phyloP scores from a whole-genome alignment of 2,329 filamentous ascomycete genomes.

The Pestalotiopsis sp. region DNA sequence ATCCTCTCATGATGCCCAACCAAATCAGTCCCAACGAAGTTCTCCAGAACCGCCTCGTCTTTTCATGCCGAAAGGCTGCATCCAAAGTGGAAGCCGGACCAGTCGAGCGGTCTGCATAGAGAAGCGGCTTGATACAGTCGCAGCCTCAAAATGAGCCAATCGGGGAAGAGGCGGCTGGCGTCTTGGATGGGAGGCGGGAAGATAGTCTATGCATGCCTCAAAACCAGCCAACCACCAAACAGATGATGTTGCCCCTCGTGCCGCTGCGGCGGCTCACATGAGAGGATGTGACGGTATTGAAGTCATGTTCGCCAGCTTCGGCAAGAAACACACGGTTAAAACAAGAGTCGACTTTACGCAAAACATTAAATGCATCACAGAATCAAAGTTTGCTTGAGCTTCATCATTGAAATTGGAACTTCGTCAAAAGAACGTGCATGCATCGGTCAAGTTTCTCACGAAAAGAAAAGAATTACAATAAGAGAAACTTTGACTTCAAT shows the following conservation, averaged over 20 bases:
- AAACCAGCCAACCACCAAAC: slow-evolving; percentile 1
- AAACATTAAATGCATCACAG: too few relatives aligned
- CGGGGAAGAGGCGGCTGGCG: neutral
- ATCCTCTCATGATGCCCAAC: too few relatives aligned
- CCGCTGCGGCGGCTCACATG: neutral
- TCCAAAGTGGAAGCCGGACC: neutral
- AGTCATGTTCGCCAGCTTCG: neutral
- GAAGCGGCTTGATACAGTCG: neutral
- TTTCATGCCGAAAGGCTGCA: neutral
- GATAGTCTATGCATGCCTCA: slow-evolving; percentile 7
- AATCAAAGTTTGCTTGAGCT: too few relatives aligned
- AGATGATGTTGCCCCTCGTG: neutral
- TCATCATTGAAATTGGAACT: too few relatives aligned
- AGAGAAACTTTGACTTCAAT: too few relatives aligned
- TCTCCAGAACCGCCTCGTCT: too few relatives aligned
- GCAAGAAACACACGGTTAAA: neutral
- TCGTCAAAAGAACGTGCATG: too few relatives aligned
- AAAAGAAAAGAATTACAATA: too few relatives aligned
- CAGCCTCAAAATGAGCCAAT: slow-evolving; percentile 10
- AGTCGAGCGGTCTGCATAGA: neutral
- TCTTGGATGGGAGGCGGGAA: neutral
- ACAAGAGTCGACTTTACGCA: too few relatives aligned
- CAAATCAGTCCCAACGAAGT: too few relatives aligned
- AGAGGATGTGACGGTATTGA: neutral
- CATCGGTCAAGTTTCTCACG: too few relatives aligned